Percentiles rank a stretch among this genome's conserved stretches.
Conservation (phyloP, 306 rosid species). For the Sicyos edulis region DNA sequence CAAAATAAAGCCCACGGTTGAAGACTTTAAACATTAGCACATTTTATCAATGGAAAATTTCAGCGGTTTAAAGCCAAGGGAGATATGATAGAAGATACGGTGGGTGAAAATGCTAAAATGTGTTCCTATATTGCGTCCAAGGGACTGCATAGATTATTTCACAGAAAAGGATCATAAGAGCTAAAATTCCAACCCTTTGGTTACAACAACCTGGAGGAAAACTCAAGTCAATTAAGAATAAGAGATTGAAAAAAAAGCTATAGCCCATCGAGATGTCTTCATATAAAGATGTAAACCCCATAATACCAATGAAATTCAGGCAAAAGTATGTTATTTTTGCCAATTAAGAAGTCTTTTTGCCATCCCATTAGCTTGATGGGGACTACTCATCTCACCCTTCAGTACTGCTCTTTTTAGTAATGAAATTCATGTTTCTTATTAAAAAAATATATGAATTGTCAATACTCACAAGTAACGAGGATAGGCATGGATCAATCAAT, state of each 20-base stretch:
- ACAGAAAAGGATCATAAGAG: not conserved
- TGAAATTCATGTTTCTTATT: not conserved
- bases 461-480: not conserved
- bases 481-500: not conserved
- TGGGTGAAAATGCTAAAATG: not conserved
- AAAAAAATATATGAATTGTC: not conserved
- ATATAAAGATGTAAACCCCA: slow-evolving; percentile 3
- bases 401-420: not conserved
- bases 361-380: not conserved
- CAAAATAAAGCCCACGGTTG: not conserved
- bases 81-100: not conserved
- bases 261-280: not conserved
- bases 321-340: not conserved
- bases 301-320: not conserved
- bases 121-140: not conserved
- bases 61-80: not conserved
- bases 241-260: not conserved
- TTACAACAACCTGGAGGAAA: not conserved
- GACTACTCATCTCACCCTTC: not conserved
- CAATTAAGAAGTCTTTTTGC: not conserved
- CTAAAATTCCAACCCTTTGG: slow-evolving; percentile 6
- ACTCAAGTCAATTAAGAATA: slow-evolving; percentile 4
- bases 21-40: slow-evolving; percentile 1
- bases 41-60: not conserved
- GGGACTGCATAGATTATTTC: not conserved